These are phyloP conservation scores for Spergularia azorica DNA, from an alignment of 179 eudicot genomes.

Conservation along the genomic window DNA sequence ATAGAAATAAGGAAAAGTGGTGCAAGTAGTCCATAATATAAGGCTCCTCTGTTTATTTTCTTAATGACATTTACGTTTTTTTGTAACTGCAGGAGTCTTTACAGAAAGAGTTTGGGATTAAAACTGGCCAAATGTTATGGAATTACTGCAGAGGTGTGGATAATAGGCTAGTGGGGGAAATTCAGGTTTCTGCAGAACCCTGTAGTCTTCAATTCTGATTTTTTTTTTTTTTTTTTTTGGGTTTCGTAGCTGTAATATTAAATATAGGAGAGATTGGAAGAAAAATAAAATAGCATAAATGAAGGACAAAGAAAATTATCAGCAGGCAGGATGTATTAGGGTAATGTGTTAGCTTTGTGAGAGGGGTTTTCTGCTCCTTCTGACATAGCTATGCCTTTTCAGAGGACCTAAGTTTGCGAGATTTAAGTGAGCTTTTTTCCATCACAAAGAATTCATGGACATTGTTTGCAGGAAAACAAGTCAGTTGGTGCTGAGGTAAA, in stretches of 20 bases:
- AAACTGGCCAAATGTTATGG: conserved; percentile 99
- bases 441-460: background rate
- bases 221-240: background rate
- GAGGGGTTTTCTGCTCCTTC: background rate
- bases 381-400: background rate
- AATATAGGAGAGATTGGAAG: background rate
- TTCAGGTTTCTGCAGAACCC: conserved; percentile 56
- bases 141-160: conserved; percentile 88
- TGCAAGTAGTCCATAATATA: background rate
- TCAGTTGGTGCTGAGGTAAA: conserved; percentile 98
- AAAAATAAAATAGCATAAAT: background rate
- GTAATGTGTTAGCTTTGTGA: background rate
- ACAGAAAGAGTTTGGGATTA: conserved; percentile 80
- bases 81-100: conserved; percentile 67
- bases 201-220: background rate
- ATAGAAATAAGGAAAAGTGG: background rate
- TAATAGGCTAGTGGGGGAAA: conserved; percentile 69
- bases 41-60: background rate
- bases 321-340: background rate
- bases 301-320: no score
- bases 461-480: conserved; percentile 76
- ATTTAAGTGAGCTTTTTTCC: background rate
- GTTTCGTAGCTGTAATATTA: background rate
- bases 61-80: background rate
- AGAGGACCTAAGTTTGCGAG: background rate